These are phyloP conservation scores for Parietichytrium sp. DNA, from an alignment of 108 stramenopile genomes.

Conservation along the genomic window DNA sequence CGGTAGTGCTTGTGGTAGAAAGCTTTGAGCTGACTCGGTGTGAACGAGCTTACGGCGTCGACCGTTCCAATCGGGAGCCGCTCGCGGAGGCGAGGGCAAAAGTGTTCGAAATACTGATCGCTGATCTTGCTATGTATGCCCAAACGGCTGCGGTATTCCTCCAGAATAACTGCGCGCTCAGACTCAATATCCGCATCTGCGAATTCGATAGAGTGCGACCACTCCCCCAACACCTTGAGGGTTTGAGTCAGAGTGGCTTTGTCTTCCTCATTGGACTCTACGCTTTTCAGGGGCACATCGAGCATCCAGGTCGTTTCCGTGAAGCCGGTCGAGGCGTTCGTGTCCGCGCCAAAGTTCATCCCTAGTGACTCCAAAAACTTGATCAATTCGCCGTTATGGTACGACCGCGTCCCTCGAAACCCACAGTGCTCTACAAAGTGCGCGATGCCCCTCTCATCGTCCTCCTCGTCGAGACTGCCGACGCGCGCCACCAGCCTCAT, in stretches of 20 bases:
- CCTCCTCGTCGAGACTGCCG: slow-evolving; percentile 4
- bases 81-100: not conserved
- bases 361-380: not conserved
- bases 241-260: not conserved
- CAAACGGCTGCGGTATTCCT: slow-evolving; percentile 17
- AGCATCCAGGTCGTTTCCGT: not conserved
- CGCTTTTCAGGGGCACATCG: not conserved
- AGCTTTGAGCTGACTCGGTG: not conserved
- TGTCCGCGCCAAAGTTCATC: not conserved
- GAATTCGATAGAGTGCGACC: not conserved
- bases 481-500: slow-evolving; percentile 13
- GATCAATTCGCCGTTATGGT: not conserved
- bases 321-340: slow-evolving; percentile 22
- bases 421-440: slow-evolving; percentile 9
- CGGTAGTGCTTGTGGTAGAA: not conserved
- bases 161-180: slow-evolving; percentile 33
- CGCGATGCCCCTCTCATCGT: slow-evolving; percentile 22
- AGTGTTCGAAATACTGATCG: not conserved
- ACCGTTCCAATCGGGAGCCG: slow-evolving; percentile 29
- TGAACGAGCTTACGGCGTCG: not conserved
- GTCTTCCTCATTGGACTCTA: no score
- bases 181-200: slow-evolving; percentile 17
- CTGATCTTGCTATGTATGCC: not conserved
- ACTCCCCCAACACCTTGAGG: slow-evolving; percentile 4
- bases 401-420: not conserved